Base-by-base conservation (phyloP, 2,329 filamentous ascomycete genomes). In the Curvularia eragrostidis region DNA sequence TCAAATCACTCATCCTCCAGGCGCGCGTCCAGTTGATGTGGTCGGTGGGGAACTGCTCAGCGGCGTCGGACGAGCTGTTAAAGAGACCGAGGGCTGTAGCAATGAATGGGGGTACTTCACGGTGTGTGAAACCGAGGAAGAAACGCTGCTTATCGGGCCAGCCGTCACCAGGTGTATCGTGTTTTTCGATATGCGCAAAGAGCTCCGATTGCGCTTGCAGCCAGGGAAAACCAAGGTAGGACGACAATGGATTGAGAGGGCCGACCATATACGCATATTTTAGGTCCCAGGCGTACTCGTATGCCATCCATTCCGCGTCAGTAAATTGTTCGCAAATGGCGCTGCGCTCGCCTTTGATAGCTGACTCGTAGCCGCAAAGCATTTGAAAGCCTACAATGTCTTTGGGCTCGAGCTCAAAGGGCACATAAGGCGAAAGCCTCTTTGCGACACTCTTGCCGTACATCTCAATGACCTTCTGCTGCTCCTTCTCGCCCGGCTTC, bases 101-200 rank as follows among this genome's bases (percentile, higher is more conserved):
- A 1, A 89, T 84, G 65, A 86, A 87, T 0, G 88, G 87, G 0
- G 87, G 87, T 3, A 90, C 78, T 71, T 90, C 87, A 13, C 87
- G 83, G 69, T 90, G 88, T 0, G 87, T 89, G 75, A 90, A 90
- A 57, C 84, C 86, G 36, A 89, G 79, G 67, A 87, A 88, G 15
- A 90, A 80, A 47, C 89, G 85, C 67, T 89, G 82, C 19, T 75
- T 69, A 8, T 68, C 63, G 1, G 70, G 51, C 74, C 74, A 54
- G 56, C 68, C 59, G 60, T 72, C 52, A 83, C 71, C 32, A 84
- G 76, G 2, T 70, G 72, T 51, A 83, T 77, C 24, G 75, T 70
- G 64, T 41, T 62, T 50, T 18, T 62, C 52, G 28, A 73, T 73
- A 26, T 69, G 63, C 15, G 52, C 28, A 51, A 73, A 73, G 26